Percentiles rank a stretch among this genome's conserved stretches.
phyloP scores from a whole-genome alignment of 768 basidiomycete species.

The Trametes maxima region DNA sequence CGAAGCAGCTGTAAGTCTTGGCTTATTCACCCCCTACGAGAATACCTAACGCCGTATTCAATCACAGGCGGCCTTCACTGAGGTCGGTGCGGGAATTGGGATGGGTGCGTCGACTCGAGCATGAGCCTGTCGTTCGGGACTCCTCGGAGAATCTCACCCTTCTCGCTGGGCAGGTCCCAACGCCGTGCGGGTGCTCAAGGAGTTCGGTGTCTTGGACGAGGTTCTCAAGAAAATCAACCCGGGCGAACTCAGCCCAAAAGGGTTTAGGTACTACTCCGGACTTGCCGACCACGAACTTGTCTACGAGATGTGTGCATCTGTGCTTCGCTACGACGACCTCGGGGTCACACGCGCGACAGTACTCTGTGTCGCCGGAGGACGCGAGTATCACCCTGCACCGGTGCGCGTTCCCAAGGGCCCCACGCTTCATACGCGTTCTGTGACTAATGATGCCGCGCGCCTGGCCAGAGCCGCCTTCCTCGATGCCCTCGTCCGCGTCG shows the following conservation, averaged over 20 bases:
- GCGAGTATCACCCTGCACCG: conserved; percentile 49
- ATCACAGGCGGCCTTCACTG: conserved; percentile 47
- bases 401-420: conserved; percentile 26
- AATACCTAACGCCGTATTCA: neutral
- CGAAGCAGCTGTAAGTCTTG: conserved; percentile 49
- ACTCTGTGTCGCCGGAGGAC: conserved; percentile 37
- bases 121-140: neutral
- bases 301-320: conserved; percentile 40
- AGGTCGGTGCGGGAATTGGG: conserved; percentile 59
- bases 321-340: neutral
- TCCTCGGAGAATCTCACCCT: neutral
- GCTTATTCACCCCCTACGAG: neutral
- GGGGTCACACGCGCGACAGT: conserved; percentile 28
- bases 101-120: conserved; percentile 38
- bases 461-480: conserved; percentile 49
- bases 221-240: conserved; percentile 44
- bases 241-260: conserved; percentile 30
- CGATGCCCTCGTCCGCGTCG: conserved; percentile 45
- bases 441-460: neutral
- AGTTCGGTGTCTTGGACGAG: conserved; percentile 46
- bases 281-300: conserved; percentile 44
- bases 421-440: neutral
- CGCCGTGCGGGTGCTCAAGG: conserved; percentile 46
- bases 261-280: conserved; percentile 49
- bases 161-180: conserved; percentile 46